Conservation (phyloP, 345 rosid species). For the Populus nigra region DNA sequence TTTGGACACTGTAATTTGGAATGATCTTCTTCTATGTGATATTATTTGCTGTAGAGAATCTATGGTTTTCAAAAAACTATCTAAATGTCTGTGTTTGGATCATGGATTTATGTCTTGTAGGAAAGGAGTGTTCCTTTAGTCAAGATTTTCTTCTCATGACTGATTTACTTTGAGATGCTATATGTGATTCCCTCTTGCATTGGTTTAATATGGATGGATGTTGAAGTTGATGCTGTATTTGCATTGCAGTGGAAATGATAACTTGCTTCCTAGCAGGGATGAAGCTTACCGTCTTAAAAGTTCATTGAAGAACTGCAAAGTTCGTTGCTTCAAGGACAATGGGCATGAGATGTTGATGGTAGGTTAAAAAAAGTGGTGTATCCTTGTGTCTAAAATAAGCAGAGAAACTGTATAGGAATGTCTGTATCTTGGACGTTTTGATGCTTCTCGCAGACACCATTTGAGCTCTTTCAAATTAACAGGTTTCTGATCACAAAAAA, state of each 20-base stretch:
- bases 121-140: background rate
- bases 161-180: background rate
- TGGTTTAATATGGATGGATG: background rate
- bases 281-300: conserved; percentile 56
- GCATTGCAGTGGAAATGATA: background rate
- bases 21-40: background rate
- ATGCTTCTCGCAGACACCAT: background rate
- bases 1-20: background rate
- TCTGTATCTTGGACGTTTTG: background rate
- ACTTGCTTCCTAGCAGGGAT: conserved; percentile 61
- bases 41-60: background rate
- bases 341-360: conserved; percentile 74
- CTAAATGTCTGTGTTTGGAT: background rate
- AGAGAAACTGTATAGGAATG: background rate
- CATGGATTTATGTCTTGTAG: background rate
- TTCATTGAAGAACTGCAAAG: conserved; percentile 49
- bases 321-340: conserved; percentile 63
- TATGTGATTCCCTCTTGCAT: background rate
- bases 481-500: background rate
- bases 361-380: conserved; percentile 13
- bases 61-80: background rate
- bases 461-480: background rate
- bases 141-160: background rate
- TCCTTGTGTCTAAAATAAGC: background rate
- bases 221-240: background rate